Evolutionary conservation across 352 stramenopile genomes (phyloP), one percentile per base, ranked within the genome.

Genomic region (Halophytophthora polymorphica): DNA sequence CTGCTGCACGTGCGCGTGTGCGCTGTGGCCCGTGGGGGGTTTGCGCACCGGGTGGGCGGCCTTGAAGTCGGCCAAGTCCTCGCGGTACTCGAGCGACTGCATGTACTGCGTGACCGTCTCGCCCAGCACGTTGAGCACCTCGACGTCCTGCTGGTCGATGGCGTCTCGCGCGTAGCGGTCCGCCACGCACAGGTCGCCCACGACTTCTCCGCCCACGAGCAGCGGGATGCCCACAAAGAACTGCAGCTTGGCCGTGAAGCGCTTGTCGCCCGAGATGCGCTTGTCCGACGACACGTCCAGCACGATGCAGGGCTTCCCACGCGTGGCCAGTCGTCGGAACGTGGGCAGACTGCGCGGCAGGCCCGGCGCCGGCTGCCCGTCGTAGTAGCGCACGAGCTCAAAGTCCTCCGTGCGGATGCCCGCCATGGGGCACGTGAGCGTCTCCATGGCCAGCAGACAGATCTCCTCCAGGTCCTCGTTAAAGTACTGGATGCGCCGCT

Each of bases 391-490:
- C 46, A 95, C 85, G 17, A 95, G 72, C 61, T 95, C 83, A 50
- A 95, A 93, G 53, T 93, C 75, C 53, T 90, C 83, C 0, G 83
- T 95, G 43, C 85, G 85, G 43, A 95, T 93, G 18, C 85, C 85
- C 4, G 83, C 85, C 81, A 95, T 93, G 7, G 85, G 80, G 33
- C 85, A 95, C 25, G 85, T 66, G 17, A 95, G 65, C 44, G 77
- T 92, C 58, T 95, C 74, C 85, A 95, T 95, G 2, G 85, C 85
- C 18, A 93, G 61, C 71, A 90, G 77, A 42, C 85, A 95, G 42
- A 95, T 93, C 60, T 95, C 83, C 28, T 89, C 82, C 56, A 95
- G 88, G 47, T 95, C 85, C 36, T 90, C 83, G 56, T 95, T 95
- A 59, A 95, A 90, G 57, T 88, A 95, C 57, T 85, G 69, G 23